Base-by-base conservation (phyloP, 1,284 basidiomycete genomes). In the Neonothopanus nambi region DNA sequence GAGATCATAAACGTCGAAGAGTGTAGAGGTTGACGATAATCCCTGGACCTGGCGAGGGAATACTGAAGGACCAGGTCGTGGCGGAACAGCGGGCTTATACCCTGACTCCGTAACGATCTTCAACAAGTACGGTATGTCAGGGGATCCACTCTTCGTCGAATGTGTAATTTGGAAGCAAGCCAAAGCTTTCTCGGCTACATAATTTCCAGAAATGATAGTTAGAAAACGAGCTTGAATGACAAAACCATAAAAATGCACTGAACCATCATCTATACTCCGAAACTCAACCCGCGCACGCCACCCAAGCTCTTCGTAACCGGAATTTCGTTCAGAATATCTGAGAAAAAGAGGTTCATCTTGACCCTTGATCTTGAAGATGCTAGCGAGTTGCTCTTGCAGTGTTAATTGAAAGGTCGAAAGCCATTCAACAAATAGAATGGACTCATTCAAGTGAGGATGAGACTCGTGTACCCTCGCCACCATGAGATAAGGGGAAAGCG, bases 1-100 rank as follows among this genome's bases (percentile, higher is more conserved):
- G 12, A 60, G 17, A 35, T 60, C 59, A 51, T 59, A 65, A 12
- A 65, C 28, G 2, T 20, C 36, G 43, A 45, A 24, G 43, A 11
- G 35, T 26, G 17, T 35, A 21, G 20, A 23, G 11, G n/a, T 38
- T 40, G 36, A 3, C 30, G 30, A 33, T 5, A 33, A 20, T 38
- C 18, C n/a, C n/a, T 30, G 43, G 12, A 45, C 30, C 24, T 28
- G 36, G n/a, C 23, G 36, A 39, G 47, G 47, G 2, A 17, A n/a
- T 24, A 28, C 24, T 3, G 24, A 13, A 15, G n/a, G 36, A 26
- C 9, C 24, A 38, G 23, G 47, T 28, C 39, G 37, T 33, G 18
- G 39, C 8, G 15, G 43, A 7, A 2, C n/a, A 23, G 18, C 30
- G 15, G n/a, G 23, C 28, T 26, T 37, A 33, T 13, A 13, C 9